These are phyloP conservation scores for Tillandsia fasciculata DNA, from an alignment of 176 grass and related monocot species.

Conservation along the genomic window DNA sequence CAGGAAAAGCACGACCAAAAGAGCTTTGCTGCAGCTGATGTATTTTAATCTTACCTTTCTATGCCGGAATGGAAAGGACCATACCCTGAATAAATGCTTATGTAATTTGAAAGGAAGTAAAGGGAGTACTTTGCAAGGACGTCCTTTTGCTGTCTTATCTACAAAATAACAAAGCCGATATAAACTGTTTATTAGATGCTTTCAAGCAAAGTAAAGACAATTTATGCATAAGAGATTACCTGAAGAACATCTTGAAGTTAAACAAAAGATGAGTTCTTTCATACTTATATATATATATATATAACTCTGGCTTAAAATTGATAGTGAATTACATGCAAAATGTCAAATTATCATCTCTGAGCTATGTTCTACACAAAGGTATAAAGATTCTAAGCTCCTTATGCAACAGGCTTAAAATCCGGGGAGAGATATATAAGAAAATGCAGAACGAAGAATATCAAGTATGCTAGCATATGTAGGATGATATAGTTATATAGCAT, in stretches of 20 bases:
- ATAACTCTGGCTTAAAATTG: too few species aligned
- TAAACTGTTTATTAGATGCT: slow-evolving; percentile 5
- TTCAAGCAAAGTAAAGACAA: background rate
- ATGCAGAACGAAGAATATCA: background rate
- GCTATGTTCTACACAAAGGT: background rate
- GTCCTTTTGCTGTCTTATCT: slow-evolving; percentile 98
- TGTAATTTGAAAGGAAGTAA: slow-evolving; percentile 81
- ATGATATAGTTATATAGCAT: background rate
- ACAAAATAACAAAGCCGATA: slow-evolving; percentile 27
- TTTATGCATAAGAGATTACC: background rate
- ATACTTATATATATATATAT: background rate
- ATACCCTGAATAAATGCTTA: slow-evolving; percentile 72
- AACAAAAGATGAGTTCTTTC: background rate
- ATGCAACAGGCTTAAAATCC: background rate
- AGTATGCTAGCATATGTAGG: background rate
- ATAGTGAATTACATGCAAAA: too few species aligned
- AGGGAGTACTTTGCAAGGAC: slow-evolving; percentile 47
- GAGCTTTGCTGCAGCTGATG: slow-evolving; percentile 4
- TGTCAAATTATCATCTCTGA: too few species aligned
- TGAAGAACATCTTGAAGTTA: background rate
- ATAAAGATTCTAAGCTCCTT: background rate
- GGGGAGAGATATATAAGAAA: background rate
- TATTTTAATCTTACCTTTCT: slow-evolving; percentile 41
- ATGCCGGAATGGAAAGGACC: slow-evolving; percentile 69
- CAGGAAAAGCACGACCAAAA: slow-evolving; percentile 15